Percentiles rank a stretch among this genome's conserved stretches.
phyloP scores from a whole-genome alignment of 345 rosid species.

The Gossypium herbaceum region DNA sequence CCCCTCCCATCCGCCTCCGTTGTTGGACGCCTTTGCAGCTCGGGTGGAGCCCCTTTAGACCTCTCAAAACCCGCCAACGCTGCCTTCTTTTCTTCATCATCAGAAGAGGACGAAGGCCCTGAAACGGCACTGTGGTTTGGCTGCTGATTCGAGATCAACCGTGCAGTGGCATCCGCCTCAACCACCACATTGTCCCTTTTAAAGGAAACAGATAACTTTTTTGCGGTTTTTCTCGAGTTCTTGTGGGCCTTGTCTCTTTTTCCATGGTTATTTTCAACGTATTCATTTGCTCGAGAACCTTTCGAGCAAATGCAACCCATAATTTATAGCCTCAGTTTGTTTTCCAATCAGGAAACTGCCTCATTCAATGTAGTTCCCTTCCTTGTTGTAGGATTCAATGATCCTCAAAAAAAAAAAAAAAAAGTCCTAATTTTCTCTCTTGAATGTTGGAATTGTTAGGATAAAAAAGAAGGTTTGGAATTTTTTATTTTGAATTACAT shows the following conservation, averaged over 20 bases:
- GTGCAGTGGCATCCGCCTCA: slow-evolving; percentile 26
- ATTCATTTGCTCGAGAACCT: slow-evolving; percentile 40
- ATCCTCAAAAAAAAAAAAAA: not conserved
- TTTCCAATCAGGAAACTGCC: slow-evolving; percentile 17
- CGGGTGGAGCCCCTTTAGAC: slow-evolving; percentile 25
- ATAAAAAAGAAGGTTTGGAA: not conserved
- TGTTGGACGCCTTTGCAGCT: slow-evolving; percentile 27
- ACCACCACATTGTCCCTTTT: slow-evolving; percentile 16
- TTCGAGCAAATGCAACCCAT: slow-evolving; percentile 96
- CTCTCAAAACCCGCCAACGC: not conserved
- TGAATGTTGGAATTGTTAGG: not conserved
- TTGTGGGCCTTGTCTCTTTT: slow-evolving; percentile 27
- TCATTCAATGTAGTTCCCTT: not conserved
- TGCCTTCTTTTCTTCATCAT: slow-evolving; percentile 36
- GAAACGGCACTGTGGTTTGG: slow-evolving; percentile 18
- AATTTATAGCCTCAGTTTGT: slow-evolving; percentile 26
- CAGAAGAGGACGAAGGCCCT: slow-evolving; percentile 23
- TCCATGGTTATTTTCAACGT: slow-evolving; percentile 22
- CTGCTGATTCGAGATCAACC: slow-evolving; percentile 8
- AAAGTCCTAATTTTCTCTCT: not conserved
- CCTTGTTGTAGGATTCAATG: not conserved
- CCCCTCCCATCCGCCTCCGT: slow-evolving; percentile 19
- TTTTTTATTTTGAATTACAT: not conserved
- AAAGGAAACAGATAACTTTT: slow-evolving; percentile 4
- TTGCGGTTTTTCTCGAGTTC: not conserved